Conservation (phyloP, 108 stramenopile species). For the Cyclotella distinguenda region DNA sequence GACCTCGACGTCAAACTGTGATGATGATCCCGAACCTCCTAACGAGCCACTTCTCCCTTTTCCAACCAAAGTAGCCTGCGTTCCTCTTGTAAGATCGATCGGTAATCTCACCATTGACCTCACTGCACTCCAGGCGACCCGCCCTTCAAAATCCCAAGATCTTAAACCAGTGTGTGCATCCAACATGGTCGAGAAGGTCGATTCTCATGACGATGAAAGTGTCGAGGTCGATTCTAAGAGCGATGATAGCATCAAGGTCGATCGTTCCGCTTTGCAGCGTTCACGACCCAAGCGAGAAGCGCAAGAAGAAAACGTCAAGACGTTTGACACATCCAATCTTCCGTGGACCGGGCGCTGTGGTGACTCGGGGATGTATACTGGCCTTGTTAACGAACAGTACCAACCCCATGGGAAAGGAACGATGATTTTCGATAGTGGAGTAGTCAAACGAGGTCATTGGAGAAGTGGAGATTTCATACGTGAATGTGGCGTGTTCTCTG, state of each 20-base stretch:
- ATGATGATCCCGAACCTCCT: background rate
- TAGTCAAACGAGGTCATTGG: slow-evolving; percentile 40
- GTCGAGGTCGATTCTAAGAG: slow-evolving; percentile 1
- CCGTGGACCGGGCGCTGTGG: slow-evolving; percentile 41
- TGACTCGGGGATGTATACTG: slow-evolving; percentile 48
- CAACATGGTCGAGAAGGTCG: background rate
- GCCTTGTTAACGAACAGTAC: slow-evolving; percentile 43
- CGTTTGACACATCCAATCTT: slow-evolving; percentile 33
- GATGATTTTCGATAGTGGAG: slow-evolving; percentile 44
- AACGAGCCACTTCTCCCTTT: background rate
- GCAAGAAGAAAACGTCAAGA: slow-evolving; percentile 18
- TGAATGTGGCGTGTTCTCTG: slow-evolving; percentile 30
- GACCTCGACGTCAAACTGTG: background rate
- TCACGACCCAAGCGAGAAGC: background rate
- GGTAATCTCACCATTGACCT: slow-evolving; percentile 27
- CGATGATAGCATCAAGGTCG: slow-evolving; percentile 22
- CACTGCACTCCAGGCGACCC: slow-evolving; percentile 20
- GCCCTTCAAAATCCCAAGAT: slow-evolving; percentile 18
- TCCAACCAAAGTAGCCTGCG: background rate
- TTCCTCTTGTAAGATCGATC: background rate
- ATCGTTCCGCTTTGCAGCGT: slow-evolving; percentile 20
- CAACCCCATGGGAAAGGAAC: slow-evolving; percentile 45
- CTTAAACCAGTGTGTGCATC: background rate
- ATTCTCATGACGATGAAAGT: too few species aligned
- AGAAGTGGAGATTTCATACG: slow-evolving; percentile 40